Evolutionary conservation across 2,329 filamentous ascomycete species (phyloP).

Genomic region (Periconia macrospinosa): DNA sequence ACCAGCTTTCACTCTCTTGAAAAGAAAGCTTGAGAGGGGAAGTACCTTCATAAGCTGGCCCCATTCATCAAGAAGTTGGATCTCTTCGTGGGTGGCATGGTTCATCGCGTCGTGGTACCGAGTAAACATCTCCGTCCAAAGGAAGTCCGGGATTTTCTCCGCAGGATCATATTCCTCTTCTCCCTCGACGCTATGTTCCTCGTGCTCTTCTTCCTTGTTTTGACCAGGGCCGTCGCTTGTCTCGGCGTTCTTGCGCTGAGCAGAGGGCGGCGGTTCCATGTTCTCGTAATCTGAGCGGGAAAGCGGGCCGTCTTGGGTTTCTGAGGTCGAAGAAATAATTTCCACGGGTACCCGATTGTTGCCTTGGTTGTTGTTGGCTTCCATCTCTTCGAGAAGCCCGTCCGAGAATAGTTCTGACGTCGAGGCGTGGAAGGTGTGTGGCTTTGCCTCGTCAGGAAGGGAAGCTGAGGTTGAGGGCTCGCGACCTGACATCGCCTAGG

Average conservation of each 20-base stretch:
- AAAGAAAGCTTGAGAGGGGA: background rate
- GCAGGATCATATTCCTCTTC: constrained; percentile 30
- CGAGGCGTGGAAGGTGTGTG: constrained; percentile 22
- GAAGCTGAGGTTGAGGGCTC: constrained; percentile 21
- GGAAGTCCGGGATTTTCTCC: constrained; percentile 57
- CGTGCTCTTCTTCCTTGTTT: constrained; percentile 8
- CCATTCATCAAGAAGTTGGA: constrained; percentile 67
- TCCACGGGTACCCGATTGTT: constrained; percentile 15
- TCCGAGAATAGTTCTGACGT: background rate
- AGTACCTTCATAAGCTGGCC: constrained; percentile 49
- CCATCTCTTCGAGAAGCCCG: constrained; percentile 21
- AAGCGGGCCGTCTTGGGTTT: no score
- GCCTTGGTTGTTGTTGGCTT: constrained; percentile 2
- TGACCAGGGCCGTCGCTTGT: constrained; percentile 3
- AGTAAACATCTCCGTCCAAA: constrained; percentile 76
- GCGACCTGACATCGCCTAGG: constrained; percentile 6
- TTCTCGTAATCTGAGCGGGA: constrained; percentile 27
- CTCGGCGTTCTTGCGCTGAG: constrained; percentile 16
- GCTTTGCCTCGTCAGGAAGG: constrained; percentile 6
- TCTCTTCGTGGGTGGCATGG: constrained; percentile 65
- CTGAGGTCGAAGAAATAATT: background rate
- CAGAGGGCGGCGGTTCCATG: constrained; percentile 31
- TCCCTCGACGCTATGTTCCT: constrained; percentile 7
- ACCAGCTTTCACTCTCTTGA: background rate
- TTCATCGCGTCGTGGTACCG: constrained; percentile 69